phyloP scores from a whole-genome alignment of 306 rosid species.

The Astragalus glycyphyllos region DNA sequence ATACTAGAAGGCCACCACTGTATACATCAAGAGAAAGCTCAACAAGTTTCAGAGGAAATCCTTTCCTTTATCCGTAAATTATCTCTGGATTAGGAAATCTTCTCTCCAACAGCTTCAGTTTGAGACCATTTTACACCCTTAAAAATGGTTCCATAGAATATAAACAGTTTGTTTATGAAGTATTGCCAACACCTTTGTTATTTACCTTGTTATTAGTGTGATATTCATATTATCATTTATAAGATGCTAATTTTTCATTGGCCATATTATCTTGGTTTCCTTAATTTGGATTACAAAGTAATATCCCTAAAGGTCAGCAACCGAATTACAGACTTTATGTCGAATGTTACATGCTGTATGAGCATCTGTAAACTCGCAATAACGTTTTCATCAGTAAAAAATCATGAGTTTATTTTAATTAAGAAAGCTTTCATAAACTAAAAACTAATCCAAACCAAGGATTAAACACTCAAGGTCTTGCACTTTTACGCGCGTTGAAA shows the following conservation, averaged over 20 bases:
- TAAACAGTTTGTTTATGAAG: neutral
- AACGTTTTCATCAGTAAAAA: too few species aligned
- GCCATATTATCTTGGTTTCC: neutral
- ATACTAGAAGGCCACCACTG: slow-evolving; percentile 52
- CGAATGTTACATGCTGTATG: too few species aligned
- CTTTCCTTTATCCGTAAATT: slow-evolving; percentile 51
- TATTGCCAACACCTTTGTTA: neutral
- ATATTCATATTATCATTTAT: neutral
- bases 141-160: neutral
- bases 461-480: too few species aligned
- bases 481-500: too few species aligned
- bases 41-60: slow-evolving; percentile 51
- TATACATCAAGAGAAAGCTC: slow-evolving; percentile 53
- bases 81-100: slow-evolving; percentile 26
- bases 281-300: neutral
- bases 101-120: neutral
- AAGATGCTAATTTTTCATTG: neutral
- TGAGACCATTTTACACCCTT: neutral
- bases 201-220: neutral
- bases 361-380: too few species aligned
- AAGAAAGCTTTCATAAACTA: too few species aligned
- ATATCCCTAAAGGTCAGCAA: neutral
- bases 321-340: too few species aligned
- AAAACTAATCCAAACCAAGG: too few species aligned
- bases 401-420: too few species aligned